Evolutionary conservation across 352 stramenopile species (phyloP).

Genomic region (Phytophthora macrochlamydospora): DNA sequence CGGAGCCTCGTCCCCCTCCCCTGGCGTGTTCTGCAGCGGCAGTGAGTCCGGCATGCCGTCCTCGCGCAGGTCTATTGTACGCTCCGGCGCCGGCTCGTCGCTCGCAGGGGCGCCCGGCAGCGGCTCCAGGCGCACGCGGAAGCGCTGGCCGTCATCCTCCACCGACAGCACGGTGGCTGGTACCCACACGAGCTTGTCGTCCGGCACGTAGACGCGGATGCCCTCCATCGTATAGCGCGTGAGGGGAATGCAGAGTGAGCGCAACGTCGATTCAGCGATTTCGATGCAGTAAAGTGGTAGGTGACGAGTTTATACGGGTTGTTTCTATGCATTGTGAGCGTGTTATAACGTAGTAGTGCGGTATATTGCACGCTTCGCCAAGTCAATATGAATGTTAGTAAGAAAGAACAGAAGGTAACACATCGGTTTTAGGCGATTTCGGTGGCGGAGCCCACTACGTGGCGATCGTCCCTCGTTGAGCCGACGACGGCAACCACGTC

Average conservation of each 20-base stretch:
- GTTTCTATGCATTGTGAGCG: too few species aligned
- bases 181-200: constrained; percentile 82
- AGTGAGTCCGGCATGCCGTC: constrained; percentile 80
- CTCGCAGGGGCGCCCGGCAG: constrained; percentile 17
- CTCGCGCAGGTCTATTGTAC: constrained; percentile 68
- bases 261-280: too few species aligned
- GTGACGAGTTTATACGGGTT: too few species aligned
- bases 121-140: constrained; percentile 65
- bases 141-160: constrained; percentile 60
- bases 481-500: too few species aligned
- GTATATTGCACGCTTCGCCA: too few species aligned
- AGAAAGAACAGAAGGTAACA: too few species aligned
- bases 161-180: constrained; percentile 77
- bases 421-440: too few species aligned
- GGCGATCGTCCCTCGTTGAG: too few species aligned
- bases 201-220: constrained; percentile 81
- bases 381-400: too few species aligned
- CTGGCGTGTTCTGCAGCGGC: constrained; percentile 68
- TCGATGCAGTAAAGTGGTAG: too few species aligned
- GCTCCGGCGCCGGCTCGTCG: constrained; percentile 47
- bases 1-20: constrained; percentile 8
- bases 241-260: constrained; percentile 16
- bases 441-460: too few species aligned
- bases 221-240: constrained; percentile 66
- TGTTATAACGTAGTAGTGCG: too few species aligned